Percentiles rank a stretch among this genome's conserved stretches.
Evolutionary conservation across 73 alveolate genomes (phyloP).

Genomic region (Tetrahymena malaccensis): DNA sequence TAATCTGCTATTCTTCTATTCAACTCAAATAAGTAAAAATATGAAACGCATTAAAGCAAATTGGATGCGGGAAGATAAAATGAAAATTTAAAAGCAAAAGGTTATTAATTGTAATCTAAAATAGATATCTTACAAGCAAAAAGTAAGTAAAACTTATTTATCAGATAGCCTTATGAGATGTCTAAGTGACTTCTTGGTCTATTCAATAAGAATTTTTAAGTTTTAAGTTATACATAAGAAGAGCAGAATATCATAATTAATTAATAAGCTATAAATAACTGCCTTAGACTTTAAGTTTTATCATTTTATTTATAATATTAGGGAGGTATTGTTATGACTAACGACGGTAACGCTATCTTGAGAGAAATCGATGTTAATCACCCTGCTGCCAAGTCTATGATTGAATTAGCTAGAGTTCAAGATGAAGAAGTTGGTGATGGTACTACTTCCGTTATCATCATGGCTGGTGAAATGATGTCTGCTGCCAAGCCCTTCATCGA

Average conservation of each 20-base stretch:
- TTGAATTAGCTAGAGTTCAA: conserved; percentile 87
- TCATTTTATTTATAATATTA: not conserved
- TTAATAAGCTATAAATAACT: not conserved
- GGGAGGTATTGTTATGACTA: conserved; percentile 97
- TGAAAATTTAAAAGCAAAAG: not conserved
- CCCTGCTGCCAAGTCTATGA: conserved; percentile 99
- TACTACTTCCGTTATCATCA: conserved; percentile 96
- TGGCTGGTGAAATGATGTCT: conserved; percentile 95
- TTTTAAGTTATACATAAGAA: not conserved
- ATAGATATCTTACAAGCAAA: not conserved
- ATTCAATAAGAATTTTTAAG: not conserved
- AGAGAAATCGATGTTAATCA: conserved; percentile 98
- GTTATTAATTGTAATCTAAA: not conserved
- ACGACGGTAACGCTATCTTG: conserved; percentile 98
- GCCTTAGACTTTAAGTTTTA: not conserved
- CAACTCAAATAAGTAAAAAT: not conserved
- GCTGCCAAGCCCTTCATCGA: conserved; percentile 85
- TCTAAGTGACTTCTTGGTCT: not conserved
- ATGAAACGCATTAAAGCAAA: not conserved
- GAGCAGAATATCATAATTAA: not conserved
- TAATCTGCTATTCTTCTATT: not conserved
- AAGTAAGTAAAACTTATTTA: not conserved
- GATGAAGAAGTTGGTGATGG: conserved; percentile 99
- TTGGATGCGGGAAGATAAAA: not conserved
- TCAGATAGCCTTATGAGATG: not conserved